phyloP scores from a whole-genome alignment of 208 protist genomes.

The Crithidia bombi region DNA sequence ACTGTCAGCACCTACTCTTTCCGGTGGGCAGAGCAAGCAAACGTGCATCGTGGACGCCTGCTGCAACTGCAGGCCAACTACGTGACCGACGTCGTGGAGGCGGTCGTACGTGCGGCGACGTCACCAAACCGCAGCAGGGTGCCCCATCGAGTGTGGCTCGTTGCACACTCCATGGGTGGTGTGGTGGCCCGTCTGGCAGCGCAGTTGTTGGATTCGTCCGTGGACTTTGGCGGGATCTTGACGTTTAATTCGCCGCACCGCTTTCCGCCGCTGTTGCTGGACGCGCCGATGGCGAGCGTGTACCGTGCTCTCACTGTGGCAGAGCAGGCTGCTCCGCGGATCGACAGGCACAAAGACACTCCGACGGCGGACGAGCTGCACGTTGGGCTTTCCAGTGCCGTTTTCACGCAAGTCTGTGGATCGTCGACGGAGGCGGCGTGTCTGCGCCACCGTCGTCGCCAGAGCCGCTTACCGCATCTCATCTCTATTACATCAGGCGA shows the following conservation, averaged over 20 bases:
- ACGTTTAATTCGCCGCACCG: constrained; percentile 55
- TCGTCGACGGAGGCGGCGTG: neutral
- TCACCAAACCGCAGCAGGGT: neutral
- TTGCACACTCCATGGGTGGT: constrained; percentile 69
- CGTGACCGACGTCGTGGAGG: constrained; percentile 40
- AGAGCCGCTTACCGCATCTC: constrained; percentile 5
- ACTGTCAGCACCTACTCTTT: constrained; percentile 35
- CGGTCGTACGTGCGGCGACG: constrained; percentile 9
- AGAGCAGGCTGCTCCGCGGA: neutral
- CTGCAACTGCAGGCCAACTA: constrained; percentile 51
- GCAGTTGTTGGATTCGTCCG: constrained; percentile 12
- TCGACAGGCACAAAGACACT: neutral
- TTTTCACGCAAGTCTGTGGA: constrained; percentile 1
- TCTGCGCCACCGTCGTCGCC: neutral
- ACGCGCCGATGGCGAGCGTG: constrained; percentile 40
- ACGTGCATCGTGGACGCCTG: constrained; percentile 56
- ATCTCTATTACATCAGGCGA: constrained; percentile 50
- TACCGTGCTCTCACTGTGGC: constrained; percentile 34
- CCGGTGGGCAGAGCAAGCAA: constrained; percentile 50
- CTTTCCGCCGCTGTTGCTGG: constrained; percentile 54
- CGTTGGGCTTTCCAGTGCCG: constrained; percentile 1
- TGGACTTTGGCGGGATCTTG: constrained; percentile 40
- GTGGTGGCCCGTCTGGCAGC: constrained; percentile 48
- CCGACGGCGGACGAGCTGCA: neutral
- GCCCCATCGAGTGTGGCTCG: constrained; percentile 40